Conservation (phyloP, 2,329 filamentous ascomycete species). For the Colletotrichum tabaci region DNA sequence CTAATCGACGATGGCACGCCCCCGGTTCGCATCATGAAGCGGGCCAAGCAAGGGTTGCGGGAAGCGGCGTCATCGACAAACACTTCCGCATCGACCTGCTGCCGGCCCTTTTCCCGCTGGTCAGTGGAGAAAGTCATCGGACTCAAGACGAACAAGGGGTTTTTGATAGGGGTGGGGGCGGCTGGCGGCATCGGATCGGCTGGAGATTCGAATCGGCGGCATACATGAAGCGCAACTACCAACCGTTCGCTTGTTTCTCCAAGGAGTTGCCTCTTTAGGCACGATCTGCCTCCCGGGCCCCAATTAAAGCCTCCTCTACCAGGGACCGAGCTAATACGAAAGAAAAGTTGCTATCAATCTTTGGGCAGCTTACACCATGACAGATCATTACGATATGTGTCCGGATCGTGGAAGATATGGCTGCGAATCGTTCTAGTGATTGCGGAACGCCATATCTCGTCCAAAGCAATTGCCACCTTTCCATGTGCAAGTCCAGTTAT, state of each 20-base stretch:
- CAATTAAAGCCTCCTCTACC: neutral
- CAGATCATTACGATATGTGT: constrained; percentile 5
- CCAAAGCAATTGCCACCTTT: neutral
- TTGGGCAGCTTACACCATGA: constrained; percentile 15
- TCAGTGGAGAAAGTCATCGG: constrained; percentile 21
- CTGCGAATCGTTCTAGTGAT: constrained; percentile 3
- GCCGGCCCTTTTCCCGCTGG: neutral
- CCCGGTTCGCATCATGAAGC: neutral
- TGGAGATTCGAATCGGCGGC: constrained; percentile 20
- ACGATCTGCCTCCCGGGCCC: neutral
- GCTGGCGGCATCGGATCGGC: constrained; percentile 13
- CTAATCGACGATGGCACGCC: neutral
- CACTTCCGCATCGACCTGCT: constrained; percentile 6
- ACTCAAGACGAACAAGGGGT: constrained; percentile 17
- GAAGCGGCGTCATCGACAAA: constrained; percentile 31
- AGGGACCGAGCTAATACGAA: constrained; percentile 13
- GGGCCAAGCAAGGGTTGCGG: constrained; percentile 13
- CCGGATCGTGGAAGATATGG: neutral
- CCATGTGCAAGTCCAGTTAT: constrained; percentile 11
- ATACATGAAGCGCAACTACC: constrained; percentile 35
- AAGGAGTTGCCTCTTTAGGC: constrained; percentile 25
- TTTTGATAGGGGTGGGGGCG: constrained; percentile 12
- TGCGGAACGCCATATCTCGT: neutral
- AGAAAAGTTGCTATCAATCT: constrained; percentile 6
- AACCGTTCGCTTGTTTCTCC: constrained; percentile 36